A percentile compares a stretch with the other conserved stretches of the same genome.
Evolutionary conservation across 352 stramenopile species (phyloP).

Genomic region (Globisporangium iwayamae): DNA sequence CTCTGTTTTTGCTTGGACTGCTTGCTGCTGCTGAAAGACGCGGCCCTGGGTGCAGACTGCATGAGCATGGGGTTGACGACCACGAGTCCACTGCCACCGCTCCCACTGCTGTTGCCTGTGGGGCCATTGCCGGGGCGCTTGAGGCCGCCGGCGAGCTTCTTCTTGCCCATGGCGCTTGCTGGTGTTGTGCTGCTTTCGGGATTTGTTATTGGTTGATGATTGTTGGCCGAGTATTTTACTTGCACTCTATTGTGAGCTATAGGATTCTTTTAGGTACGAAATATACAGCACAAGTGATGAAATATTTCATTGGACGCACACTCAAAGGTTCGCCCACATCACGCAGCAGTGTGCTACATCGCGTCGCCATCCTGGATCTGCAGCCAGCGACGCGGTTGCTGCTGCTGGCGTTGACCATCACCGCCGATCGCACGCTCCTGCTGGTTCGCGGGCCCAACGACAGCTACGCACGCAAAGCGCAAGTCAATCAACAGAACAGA

Average conservation of each 20-base stretch:
- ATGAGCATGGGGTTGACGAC: conserved; percentile 21
- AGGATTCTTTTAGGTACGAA: too few species aligned
- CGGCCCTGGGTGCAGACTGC: conserved; percentile 17
- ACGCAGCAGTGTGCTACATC: too few species aligned
- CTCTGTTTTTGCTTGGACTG: background rate
- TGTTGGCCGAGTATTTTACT: background rate
- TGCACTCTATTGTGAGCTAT: background rate
- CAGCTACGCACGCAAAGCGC: too few species aligned
- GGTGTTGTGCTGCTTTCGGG: background rate
- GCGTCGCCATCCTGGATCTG: too few species aligned
- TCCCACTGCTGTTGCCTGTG: background rate
- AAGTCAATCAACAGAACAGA: too few species aligned
- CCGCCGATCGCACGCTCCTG: too few species aligned
- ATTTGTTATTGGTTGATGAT: background rate
- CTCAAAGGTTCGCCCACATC: too few species aligned
- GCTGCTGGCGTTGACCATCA: too few species aligned
- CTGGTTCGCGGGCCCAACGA: too few species aligned
- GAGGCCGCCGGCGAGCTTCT: background rate
- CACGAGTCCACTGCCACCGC: conserved; percentile 3
- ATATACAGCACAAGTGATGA: too few species aligned
- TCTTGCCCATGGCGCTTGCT: conserved; percentile 12
- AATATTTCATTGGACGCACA: too few species aligned
- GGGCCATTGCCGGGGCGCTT: conserved; percentile 5
- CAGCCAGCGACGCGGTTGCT: too few species aligned
- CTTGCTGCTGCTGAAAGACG: conserved; percentile 7